Conservation (phyloP, 768 basidiomycete species). For the Lactarius deliciosus region DNA sequence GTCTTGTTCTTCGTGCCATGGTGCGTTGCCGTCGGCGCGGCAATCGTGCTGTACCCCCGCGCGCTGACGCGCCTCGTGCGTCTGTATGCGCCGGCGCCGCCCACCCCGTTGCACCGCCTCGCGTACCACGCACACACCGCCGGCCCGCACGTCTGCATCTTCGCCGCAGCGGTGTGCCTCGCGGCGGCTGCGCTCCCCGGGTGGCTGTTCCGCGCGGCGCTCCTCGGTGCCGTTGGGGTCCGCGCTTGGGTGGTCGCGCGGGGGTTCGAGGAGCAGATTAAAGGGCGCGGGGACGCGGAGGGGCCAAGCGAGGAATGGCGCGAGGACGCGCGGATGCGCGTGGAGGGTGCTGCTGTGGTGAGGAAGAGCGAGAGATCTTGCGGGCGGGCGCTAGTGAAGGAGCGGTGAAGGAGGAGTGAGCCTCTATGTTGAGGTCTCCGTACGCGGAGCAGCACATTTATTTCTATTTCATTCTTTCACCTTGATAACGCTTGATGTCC, state of each 20-base stretch:
- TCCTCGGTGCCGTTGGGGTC: conserved; percentile 3
- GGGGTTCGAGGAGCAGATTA: conserved; percentile 1
- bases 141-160: conserved; percentile 24
- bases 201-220: conserved; percentile 1
- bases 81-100: conserved; percentile 7
- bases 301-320: conserved; percentile 17
- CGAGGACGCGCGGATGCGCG: conserved; percentile 24
- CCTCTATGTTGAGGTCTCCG: background rate
- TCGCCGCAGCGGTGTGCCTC: conserved; percentile 14
- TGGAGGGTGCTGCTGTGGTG: conserved; percentile 25
- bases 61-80: conserved; percentile 18
- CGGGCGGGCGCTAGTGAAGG: conserved; percentile 2
- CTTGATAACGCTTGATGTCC: conserved; percentile 3
- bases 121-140: conserved; percentile 29
- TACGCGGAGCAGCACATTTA: background rate
- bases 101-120: conserved; percentile 26
- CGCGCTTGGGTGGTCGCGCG: conserved; percentile 18
- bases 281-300: background rate
- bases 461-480: background rate
- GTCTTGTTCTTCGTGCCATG: conserved; percentile 25
- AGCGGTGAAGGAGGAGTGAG: conserved; percentile 16
- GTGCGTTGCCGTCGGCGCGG: conserved; percentile 26
- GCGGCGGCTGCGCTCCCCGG: background rate
- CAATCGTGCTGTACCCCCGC: conserved; percentile 19
- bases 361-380: conserved; percentile 22